Evolutionary conservation across 1,284 basidiomycete species (phyloP).

Genomic region (Anthracocystis panici-leucophaei): DNA sequence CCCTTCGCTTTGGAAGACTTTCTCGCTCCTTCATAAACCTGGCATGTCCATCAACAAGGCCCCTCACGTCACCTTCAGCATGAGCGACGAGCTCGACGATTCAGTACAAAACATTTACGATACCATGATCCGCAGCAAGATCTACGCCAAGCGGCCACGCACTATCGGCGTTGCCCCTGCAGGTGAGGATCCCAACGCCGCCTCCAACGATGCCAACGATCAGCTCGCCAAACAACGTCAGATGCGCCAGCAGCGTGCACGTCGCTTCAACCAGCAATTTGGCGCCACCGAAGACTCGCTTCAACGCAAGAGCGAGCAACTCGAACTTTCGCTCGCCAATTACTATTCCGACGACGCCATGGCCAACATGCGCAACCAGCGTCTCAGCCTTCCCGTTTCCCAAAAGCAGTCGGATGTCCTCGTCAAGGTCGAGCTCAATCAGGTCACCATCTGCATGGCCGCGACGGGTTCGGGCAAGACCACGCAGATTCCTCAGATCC

Average conservation of each 20-base stretch:
- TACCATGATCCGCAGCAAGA: conserved; percentile 74
- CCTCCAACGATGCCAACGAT: conserved; percentile 59
- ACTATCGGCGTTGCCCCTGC: conserved; percentile 36
- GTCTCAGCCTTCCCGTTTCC: conserved; percentile 79
- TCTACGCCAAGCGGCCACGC: conserved; percentile 66
- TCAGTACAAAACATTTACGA: conserved; percentile 78
- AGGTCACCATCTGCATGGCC: conserved; percentile 93
- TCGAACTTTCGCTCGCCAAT: conserved; percentile 74
- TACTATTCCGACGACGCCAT: conserved; percentile 78
- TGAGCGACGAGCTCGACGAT: conserved; percentile 79
- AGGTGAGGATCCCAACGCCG: conserved; percentile 56
- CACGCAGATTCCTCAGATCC: conserved; percentile 92
- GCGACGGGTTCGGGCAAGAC: conserved; percentile 96
- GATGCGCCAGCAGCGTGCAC: conserved; percentile 35
- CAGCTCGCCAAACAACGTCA: conserved; percentile 49
- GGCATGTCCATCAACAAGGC: conserved; percentile 74
- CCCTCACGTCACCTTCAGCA: conserved; percentile 79
- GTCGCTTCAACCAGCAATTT: conserved; percentile 38
- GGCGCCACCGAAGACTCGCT: conserved; percentile 62
- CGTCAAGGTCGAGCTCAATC: conserved; percentile 80
- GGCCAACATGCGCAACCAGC: conserved; percentile 78
- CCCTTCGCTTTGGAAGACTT: conserved; percentile 81
- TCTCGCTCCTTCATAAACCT: conserved; percentile 70
- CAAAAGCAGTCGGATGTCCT: conserved; percentile 64
- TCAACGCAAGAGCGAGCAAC: conserved; percentile 75